Conservation (phyloP, 2,329 filamentous ascomycete genomes). For the Fusarium xylarioides region DNA sequence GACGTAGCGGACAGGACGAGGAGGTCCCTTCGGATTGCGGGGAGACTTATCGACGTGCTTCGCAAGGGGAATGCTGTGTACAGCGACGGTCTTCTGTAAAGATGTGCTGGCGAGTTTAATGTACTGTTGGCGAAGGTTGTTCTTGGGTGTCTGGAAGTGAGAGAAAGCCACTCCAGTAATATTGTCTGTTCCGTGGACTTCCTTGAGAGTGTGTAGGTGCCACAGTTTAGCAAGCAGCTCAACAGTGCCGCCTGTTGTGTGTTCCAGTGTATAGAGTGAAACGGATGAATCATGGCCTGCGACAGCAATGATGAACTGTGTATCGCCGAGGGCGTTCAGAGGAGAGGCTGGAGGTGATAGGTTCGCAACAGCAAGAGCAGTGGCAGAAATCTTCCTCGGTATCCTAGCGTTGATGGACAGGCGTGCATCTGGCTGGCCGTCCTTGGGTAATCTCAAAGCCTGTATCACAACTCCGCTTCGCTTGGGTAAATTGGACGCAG, state of each 20-base stretch:
- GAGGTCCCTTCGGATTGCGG: constrained; percentile 49
- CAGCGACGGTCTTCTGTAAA: constrained; percentile 79
- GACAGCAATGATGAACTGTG: constrained; percentile 83
- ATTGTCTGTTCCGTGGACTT: constrained; percentile 62
- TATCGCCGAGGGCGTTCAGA: constrained; percentile 64
- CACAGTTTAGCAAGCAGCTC: constrained; percentile 63
- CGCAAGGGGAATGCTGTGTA: constrained; percentile 80
- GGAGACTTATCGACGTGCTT: constrained; percentile 51
- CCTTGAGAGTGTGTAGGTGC: constrained; percentile 61
- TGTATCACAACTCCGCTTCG: constrained; percentile 66
- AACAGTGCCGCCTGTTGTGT: constrained; percentile 58
- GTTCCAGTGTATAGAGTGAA: constrained; percentile 79
- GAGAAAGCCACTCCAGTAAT: constrained; percentile 70
- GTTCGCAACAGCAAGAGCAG: constrained; percentile 79
- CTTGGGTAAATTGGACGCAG: constrained; percentile 67
- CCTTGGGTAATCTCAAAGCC: constrained; percentile 62
- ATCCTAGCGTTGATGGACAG: constrained; percentile 65
- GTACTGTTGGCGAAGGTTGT: constrained; percentile 48
- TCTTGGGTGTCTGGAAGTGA: constrained; percentile 63
- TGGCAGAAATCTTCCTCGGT: constrained; percentile 74
- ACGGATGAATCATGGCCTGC: constrained; percentile 83
- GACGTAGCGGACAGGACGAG: constrained; percentile 72
- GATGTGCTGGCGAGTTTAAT: constrained; percentile 84
- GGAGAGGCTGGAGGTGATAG: constrained; percentile 66
- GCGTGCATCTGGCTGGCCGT: constrained; percentile 53